A percentile compares a stretch with the other conserved stretches of the same genome.
Conservation (phyloP, 2,329 filamentous ascomycete species). For the Tympanopsis confertula region DNA sequence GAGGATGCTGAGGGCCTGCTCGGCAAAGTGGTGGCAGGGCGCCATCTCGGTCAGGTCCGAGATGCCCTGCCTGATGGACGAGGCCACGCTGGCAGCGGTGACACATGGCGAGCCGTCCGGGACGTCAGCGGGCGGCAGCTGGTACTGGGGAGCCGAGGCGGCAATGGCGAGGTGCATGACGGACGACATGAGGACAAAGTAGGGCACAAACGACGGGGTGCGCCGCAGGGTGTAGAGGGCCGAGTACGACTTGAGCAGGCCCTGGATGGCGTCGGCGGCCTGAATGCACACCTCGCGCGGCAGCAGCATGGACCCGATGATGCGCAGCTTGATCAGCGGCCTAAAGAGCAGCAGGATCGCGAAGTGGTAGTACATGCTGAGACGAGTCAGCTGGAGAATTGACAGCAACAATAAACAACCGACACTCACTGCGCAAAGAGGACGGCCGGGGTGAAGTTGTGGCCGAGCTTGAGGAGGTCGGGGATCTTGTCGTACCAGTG, state of each 20-base stretch:
- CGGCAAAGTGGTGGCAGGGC: conserved; percentile 46
- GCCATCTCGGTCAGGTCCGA: conserved; percentile 48
- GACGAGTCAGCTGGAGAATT: not conserved
- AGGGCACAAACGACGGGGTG: conserved; percentile 49
- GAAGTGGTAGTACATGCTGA: conserved; percentile 60
- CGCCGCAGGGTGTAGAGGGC: conserved; percentile 45
- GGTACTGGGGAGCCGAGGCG: conserved; percentile 17
- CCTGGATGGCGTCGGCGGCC: conserved; percentile 46
- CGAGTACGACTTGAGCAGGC: conserved; percentile 41
- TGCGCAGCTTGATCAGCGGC: conserved; percentile 53
- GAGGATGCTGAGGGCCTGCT: conserved; percentile 48
- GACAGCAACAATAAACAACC: conserved; percentile 4
- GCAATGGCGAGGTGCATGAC: conserved; percentile 48
- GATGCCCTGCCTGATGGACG: conserved; percentile 36
- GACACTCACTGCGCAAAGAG: conserved; percentile 60
- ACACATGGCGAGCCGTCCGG: conserved; percentile 3
- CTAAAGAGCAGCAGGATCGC: conserved; percentile 64
- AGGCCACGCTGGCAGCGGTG: not conserved
- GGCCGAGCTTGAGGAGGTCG: conserved; percentile 47
- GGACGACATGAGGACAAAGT: conserved; percentile 48
- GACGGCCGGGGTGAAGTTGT: conserved; percentile 63
- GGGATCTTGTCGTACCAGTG: conserved; percentile 63
- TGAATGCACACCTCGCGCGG: conserved; percentile 57
- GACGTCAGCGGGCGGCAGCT: conserved; percentile 7
- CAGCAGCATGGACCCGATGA: conserved; percentile 49